Percentiles rank a stretch among this genome's conserved stretches.
Conservation (phyloP, 2,329 filamentous ascomycete species). For the Colletotrichum sp. region DNA sequence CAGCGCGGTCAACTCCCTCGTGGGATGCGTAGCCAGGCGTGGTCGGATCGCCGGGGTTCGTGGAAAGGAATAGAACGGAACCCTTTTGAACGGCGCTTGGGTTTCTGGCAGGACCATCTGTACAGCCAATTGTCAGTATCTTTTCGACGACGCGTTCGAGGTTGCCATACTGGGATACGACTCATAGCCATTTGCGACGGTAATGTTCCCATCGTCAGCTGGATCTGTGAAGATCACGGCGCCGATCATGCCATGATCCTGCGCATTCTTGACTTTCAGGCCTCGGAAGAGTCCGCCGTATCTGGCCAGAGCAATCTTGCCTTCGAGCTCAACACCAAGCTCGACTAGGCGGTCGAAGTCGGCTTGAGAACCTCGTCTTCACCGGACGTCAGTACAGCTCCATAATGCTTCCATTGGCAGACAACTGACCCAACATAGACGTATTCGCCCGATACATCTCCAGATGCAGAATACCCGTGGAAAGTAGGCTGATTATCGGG, state of each 20-base stretch:
- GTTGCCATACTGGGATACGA: constrained; percentile 62
- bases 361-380: constrained; percentile 65
- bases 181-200: constrained; percentile 74
- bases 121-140: not conserved
- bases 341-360: constrained; percentile 76
- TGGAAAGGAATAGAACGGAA: constrained; percentile 71
- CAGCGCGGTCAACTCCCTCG: constrained; percentile 70
- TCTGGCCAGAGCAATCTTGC: constrained; percentile 79
- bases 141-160: constrained; percentile 25
- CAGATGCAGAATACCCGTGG: constrained; percentile 81
- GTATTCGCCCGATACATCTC: constrained; percentile 76
- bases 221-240: constrained; percentile 77
- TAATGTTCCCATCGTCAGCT: constrained; percentile 76
- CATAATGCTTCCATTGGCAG: fast-evolving
- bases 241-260: constrained; percentile 78
- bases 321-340: constrained; percentile 71
- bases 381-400: not conserved
- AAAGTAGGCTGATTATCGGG: constrained; percentile 76
- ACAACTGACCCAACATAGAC: constrained; percentile 71
- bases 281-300: constrained; percentile 82
- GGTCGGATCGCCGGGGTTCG: constrained; percentile 69
- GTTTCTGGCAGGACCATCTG: constrained; percentile 73
- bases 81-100: constrained; percentile 81
- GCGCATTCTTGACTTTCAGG: constrained; percentile 82
- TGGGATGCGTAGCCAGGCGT: constrained; percentile 84